phyloP scores from a whole-genome alignment of 345 rosid genomes.

The Cochlearia excelsa region DNA sequence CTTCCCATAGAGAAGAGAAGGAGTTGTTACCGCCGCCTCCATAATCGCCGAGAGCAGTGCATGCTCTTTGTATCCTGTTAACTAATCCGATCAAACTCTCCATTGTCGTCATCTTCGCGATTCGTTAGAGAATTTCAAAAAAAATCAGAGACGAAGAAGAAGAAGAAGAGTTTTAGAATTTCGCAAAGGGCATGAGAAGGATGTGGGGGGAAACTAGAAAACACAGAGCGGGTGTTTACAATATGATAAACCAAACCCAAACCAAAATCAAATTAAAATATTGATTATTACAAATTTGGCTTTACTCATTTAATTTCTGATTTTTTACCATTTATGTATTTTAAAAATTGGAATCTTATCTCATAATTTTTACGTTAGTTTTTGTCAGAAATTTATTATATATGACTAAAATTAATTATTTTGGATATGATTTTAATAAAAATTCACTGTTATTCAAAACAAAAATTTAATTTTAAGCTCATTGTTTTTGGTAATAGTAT shows the following conservation, averaged over 20 bases:
- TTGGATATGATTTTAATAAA: too few relatives aligned
- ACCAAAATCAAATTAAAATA: neutral
- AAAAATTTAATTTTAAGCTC: too few relatives aligned
- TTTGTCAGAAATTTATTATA: too few relatives aligned
- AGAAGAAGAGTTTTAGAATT: conserved; percentile 7
- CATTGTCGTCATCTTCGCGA: conserved; percentile 69
- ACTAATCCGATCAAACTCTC: conserved; percentile 90
- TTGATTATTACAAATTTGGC: neutral
- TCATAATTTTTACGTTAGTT: too few relatives aligned
- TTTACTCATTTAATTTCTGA: neutral
- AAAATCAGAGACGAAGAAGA: neutral
- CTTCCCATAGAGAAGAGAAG: conserved; percentile 92
- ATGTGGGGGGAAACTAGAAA: conserved; percentile 12
- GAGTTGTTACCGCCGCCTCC: conserved; percentile 67
- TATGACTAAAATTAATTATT: too few relatives aligned
- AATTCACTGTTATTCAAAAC: too few relatives aligned
- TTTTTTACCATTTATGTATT: neutral
- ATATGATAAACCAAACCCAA: conserved; percentile 30
- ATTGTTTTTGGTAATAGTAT: too few relatives aligned
- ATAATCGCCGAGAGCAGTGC: conserved; percentile 87
- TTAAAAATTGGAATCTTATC: too few relatives aligned
- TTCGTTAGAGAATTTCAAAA: neutral
- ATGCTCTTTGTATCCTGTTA: conserved; percentile 88
- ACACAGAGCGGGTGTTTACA: conserved; percentile 26
- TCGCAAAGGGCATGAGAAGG: neutral